Evolutionary conservation across 2,329 filamentous ascomycete genomes (phyloP), one percentile per base, ranked within the genome.

Genomic region (Intubia oerlemansii): DNA sequence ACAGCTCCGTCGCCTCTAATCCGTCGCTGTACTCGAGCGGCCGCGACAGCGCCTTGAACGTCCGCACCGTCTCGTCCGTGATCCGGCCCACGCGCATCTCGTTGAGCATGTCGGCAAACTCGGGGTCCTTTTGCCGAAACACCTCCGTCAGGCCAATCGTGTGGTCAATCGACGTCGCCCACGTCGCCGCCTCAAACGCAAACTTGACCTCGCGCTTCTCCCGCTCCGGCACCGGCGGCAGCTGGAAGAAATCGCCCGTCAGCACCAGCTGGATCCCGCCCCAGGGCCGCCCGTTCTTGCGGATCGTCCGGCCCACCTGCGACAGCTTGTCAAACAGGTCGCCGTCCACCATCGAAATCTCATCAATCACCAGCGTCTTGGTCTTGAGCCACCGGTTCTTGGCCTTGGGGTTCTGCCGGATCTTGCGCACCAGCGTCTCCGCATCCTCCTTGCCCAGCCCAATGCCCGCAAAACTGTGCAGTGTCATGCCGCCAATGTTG

Each of bases 271-370:
- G 88, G 25, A 98, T 95, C 5, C 88, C 88, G 31, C 88, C 90
- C 57, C 92, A 98, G 0, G 88, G 78, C 8, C 80, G 66, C 8
- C 80, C 84, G 41, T 92, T 93, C 45, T 90, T 92, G 30, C 84
- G 70, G 36, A 98, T 70, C 4, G 61, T 68, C 32, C 85, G 67
- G 10, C 84, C 85, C 39, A 98, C 77, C 35, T 77, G 67, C 36
- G 90, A 82, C 12, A 98, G 62, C 49, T 98, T 98, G 54, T 98
- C 88, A 39, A 95, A 98, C 0, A 98, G 59, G 19, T 93, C 84
- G 1, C 81, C 88, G 42, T 98, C 88, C 5, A 98, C 84, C 90
- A 98, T 98, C 10, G 88, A 95, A 4, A 98, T 73, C 47, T 98
- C 88, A 49, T 98, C 88, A 41, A 98, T 67, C 39, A 98, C 63